Percentiles rank a stretch among this genome's conserved stretches.
phyloP scores from a whole-genome alignment of 495 filamentous ascomycete genomes.

The Xylaria venustula region DNA sequence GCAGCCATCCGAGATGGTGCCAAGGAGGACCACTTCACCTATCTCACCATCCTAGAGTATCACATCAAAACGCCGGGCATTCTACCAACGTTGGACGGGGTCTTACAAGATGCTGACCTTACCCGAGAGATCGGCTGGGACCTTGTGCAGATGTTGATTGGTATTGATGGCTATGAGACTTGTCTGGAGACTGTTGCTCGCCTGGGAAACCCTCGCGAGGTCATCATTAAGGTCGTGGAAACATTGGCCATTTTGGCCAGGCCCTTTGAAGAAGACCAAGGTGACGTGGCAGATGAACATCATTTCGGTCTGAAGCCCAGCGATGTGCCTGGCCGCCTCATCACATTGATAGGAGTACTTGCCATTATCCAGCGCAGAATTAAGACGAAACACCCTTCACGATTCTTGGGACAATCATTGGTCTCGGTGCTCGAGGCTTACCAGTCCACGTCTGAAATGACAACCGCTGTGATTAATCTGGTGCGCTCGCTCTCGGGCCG shows the following conservation, averaged over 20 bases:
- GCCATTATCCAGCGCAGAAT: slow-evolving; percentile 83
- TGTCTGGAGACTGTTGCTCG: slow-evolving; percentile 76
- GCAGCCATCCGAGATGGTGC: slow-evolving; percentile 27
- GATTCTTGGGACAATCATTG: slow-evolving; percentile 88
- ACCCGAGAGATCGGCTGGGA: slow-evolving; percentile 97
- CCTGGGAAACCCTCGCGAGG: slow-evolving; percentile 89
- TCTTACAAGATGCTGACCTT: slow-evolving; percentile 79
- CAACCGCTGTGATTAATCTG: slow-evolving; percentile 71
- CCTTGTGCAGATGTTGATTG: slow-evolving; percentile 79
- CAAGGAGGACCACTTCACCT: slow-evolving; percentile 72
- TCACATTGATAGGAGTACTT: slow-evolving; percentile 74
- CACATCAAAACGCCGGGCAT: slow-evolving; percentile 70
- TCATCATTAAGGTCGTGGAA: slow-evolving; percentile 85
- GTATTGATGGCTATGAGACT: slow-evolving; percentile 67
- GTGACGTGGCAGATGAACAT: slow-evolving; percentile 40
- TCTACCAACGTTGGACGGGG: slow-evolving; percentile 70
- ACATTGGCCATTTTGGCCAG: slow-evolving; percentile 57
- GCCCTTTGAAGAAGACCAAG: slow-evolving; percentile 35
- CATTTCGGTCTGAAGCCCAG: slow-evolving; percentile 4
- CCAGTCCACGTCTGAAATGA: slow-evolving; percentile 61
- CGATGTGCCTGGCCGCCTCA: slow-evolving; percentile 58
- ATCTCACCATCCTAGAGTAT: slow-evolving; percentile 83
- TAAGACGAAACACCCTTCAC: slow-evolving; percentile 84
- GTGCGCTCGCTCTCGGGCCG: slow-evolving; percentile 70
- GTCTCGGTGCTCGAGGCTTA: slow-evolving; percentile 73